Evolutionary conservation across 345 rosid genomes (phyloP), one percentile per base, ranked within the genome.

Genomic region (Euphorbia lathyris): DNA sequence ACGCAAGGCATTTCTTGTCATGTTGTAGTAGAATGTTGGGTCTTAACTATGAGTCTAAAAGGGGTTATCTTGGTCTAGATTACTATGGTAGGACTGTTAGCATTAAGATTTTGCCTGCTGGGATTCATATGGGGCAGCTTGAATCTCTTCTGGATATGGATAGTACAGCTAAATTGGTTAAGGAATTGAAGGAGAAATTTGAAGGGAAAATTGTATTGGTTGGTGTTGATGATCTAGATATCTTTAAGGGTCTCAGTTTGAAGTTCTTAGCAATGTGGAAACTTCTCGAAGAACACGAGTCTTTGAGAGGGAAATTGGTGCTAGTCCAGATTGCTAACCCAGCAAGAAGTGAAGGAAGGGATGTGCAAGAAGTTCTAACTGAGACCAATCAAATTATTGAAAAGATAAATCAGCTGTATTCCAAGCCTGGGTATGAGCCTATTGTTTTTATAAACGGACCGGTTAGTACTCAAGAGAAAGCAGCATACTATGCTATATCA

Each of bases 11-110:
- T 74, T 92, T 92, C 84, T 67, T 92, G 81, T 84, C 97, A 3
- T 87, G 90, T 47, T 92, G 97, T 36, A 86, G 96, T 65, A 84
- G 96, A 78, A 84, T 92, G 89, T 58, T 92, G 59, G 97, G 97
- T 9, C 74, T 92, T 20, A 87, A 87, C 76, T 92, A 87, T 32
- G 89, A 82, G 74, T 92, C 92, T 9, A 89, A 86, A 34, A 84
- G 97, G 74, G 97, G 97, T 34, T 83, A 86, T 87, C 88, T 89
- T 86, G 93, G 93, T 50, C 67, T 92, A 10, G 97, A 92, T 7
- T 92, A 89, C 67, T 88, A 58, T 48, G 97, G 97, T 14, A 81
- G 96, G 69, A 86, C 87, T 8, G 92, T 91, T 43, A 87, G 80
- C 69, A 76, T 91, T 68, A 91, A 89, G 93, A 91, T 91, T 63